phyloP scores from a whole-genome alignment of 83 land plant genomes.

The Picea engelmannii region DNA sequence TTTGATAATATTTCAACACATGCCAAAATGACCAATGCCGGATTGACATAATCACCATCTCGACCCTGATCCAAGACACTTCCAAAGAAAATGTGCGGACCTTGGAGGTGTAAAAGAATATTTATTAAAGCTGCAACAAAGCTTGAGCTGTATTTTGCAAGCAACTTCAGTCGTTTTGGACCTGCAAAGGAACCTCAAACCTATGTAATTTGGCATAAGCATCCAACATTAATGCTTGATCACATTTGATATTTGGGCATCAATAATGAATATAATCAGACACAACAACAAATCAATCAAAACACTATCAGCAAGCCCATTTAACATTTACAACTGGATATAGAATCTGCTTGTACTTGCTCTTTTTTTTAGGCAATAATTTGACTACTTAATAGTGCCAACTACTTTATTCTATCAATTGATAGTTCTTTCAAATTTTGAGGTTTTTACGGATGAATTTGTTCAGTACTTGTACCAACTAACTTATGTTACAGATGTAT shows the following conservation, averaged over 20 bases:
- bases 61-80: neutral
- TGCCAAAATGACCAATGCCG: conserved; percentile 59
- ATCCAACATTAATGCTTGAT: neutral
- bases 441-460: too few relatives aligned
- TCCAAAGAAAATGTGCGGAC: conserved; percentile 39
- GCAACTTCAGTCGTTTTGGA: conserved; percentile 29
- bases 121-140: conserved; percentile 44
- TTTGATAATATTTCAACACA: conserved; percentile 53
- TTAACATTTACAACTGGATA: neutral
- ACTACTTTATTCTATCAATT: too few relatives aligned
- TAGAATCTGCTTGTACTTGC: neutral
- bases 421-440: too few relatives aligned
- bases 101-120: conserved; percentile 50
- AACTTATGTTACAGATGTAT: too few relatives aligned
- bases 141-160: conserved; percentile 42
- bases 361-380: neutral
- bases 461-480: too few relatives aligned
- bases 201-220: neutral
- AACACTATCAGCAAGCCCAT: neutral
- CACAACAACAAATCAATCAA: neutral
- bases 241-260: neutral
- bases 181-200: conserved; percentile 31
- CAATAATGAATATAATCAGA: too few relatives aligned
- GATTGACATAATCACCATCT: conserved; percentile 33
- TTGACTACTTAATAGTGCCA: too few relatives aligned